These are phyloP conservation scores for Gigaspora rosea DNA, from an alignment of 192 early-diverging fungal species.

Conservation along the genomic window DNA sequence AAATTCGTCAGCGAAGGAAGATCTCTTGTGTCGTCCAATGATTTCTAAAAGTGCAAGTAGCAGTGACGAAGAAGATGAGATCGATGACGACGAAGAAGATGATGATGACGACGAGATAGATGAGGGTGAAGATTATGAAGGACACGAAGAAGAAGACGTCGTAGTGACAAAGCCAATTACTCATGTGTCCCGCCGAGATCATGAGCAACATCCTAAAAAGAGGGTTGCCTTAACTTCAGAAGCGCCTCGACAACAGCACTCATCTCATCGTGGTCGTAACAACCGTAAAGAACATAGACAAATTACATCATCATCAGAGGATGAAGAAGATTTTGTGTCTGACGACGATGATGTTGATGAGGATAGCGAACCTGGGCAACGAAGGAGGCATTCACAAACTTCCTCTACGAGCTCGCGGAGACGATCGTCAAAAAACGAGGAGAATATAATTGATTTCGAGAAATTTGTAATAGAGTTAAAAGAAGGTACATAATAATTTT, in stretches of 20 bases:
- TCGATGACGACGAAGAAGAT: constrained; percentile 39
- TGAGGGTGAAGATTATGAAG: constrained; percentile 14
- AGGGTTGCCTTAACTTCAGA: constrained; percentile 26
- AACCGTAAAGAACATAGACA: constrained; percentile 7
- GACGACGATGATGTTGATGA: constrained; percentile 34
- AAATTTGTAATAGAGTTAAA: constrained; percentile 18
- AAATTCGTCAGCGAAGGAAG: constrained; percentile 6
- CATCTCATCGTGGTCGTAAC: constrained; percentile 23
- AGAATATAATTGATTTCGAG: neutral
- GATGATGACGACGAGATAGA: constrained; percentile 37
- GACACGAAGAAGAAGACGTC: constrained; percentile 29
- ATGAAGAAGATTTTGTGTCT: constrained; percentile 26
- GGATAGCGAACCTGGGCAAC: constrained; percentile 25
- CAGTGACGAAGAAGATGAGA: constrained; percentile 39
- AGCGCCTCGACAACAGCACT: constrained; percentile 25
- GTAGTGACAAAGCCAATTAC: constrained; percentile 29
- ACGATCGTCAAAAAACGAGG: constrained; percentile 5
- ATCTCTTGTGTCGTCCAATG: neutral
- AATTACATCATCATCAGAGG: constrained; percentile 23
- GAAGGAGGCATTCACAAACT: constrained; percentile 31
- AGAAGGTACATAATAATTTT: constrained; percentile 15
- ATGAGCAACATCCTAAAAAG: constrained; percentile 29
- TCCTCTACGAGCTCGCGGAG: constrained; percentile 7
- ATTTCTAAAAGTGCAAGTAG: constrained; percentile 5
- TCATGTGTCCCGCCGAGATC: constrained; percentile 7